phyloP scores from a whole-genome alignment of 345 rosid genomes.

The Gossypioides kirkii region DNA sequence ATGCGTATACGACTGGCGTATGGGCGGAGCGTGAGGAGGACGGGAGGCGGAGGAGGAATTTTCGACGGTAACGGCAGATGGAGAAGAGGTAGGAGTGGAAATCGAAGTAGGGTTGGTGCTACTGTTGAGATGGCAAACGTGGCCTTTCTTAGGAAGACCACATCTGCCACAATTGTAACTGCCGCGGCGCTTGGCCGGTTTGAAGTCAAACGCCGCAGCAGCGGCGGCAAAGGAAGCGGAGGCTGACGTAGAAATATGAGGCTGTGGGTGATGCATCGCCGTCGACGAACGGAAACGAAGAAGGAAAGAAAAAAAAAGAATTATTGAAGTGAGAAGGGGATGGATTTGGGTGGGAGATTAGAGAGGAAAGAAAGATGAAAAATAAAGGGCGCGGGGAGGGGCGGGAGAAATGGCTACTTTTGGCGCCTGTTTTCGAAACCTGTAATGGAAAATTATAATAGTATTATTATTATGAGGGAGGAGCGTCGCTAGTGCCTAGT shows the following conservation, averaged over 20 bases:
- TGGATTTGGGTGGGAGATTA: background rate
- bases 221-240: conserved; percentile 8
- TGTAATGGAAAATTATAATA: background rate
- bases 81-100: conserved; percentile 24
- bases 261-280: conserved; percentile 36
- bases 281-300: background rate
- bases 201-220: conserved; percentile 44
- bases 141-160: conserved; percentile 95
- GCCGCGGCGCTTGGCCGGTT: conserved; percentile 60
- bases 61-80: conserved; percentile 15
- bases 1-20: conserved; percentile 53
- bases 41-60: conserved; percentile 33
- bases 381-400: conserved; percentile 28
- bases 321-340: background rate
- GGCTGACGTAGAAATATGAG: conserved; percentile 50
- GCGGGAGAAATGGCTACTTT: conserved; percentile 60
- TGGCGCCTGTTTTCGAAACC: conserved; percentile 57
- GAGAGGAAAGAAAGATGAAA: conserved; percentile 3
- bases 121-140: conserved; percentile 39
- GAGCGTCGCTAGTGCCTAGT: conserved; percentile 19
- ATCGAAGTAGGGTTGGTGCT: conserved; percentile 21
- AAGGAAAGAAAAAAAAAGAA: background rate
- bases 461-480: background rate
- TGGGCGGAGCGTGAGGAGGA: conserved; percentile 22
- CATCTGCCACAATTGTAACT: conserved; percentile 96